Conservation (phyloP, 2,329 filamentous ascomycete species). For the Verticillium nubilum region DNA sequence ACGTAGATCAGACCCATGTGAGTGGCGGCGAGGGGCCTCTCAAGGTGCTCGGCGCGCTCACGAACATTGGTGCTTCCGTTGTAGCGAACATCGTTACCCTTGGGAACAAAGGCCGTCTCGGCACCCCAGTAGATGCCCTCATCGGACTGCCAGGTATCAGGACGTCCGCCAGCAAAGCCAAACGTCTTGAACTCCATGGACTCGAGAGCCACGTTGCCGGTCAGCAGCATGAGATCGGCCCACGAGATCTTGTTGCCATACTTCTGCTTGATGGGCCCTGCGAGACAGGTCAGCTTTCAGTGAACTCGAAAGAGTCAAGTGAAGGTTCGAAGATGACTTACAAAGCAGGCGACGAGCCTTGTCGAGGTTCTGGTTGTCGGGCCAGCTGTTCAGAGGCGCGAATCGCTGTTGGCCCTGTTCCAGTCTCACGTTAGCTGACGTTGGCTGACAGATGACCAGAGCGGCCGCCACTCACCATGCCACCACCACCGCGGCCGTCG, state of each 20-base stretch:
- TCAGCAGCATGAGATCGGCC: slow-evolving; percentile 66
- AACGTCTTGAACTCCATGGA: slow-evolving; percentile 70
- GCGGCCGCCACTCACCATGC: slow-evolving; percentile 30
- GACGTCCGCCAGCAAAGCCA: slow-evolving; percentile 67
- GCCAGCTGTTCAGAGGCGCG: slow-evolving; percentile 76
- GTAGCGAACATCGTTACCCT: slow-evolving; percentile 68
- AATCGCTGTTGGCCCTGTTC: slow-evolving; percentile 66
- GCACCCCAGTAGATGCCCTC: slow-evolving; percentile 74
- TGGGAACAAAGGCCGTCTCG: slow-evolving; percentile 61
- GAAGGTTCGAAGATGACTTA: background rate
- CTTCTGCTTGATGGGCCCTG: slow-evolving; percentile 69
- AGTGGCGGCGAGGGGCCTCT: slow-evolving; percentile 62
- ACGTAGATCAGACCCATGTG: slow-evolving; percentile 80
- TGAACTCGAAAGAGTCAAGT: slow-evolving; percentile 25
- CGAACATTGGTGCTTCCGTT: slow-evolving; percentile 40
- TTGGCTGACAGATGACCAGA: background rate
- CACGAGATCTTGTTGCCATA: slow-evolving; percentile 79
- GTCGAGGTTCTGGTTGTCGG: slow-evolving; percentile 72
- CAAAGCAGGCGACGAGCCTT: slow-evolving; percentile 72
- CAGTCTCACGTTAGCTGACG: background rate
- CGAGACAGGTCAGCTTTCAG: background rate
- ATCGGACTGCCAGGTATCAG: slow-evolving; percentile 70
- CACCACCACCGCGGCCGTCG: slow-evolving; percentile 70
- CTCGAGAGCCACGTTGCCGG: slow-evolving; percentile 73
- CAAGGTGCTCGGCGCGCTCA: slow-evolving; percentile 49